phyloP scores from a whole-genome alignment of 1,284 basidiomycete species.

The Trichosporon asahii region DNA sequence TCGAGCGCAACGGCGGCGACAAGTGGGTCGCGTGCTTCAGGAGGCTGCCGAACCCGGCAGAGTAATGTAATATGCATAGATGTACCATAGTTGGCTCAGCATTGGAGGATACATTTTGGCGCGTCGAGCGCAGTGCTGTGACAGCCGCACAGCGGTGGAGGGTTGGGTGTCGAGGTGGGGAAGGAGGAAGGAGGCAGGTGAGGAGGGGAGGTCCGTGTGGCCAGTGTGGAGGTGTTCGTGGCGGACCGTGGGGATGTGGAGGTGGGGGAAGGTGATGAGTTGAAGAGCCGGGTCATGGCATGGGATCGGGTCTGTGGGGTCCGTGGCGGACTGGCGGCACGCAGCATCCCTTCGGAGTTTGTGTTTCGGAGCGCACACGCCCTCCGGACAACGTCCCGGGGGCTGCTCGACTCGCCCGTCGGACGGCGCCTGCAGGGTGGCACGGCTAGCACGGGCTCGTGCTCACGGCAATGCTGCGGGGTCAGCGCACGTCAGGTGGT shows the following conservation, averaged over 20 bases:
- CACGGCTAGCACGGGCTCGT: not conserved
- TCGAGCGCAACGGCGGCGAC: conserved; percentile 82
- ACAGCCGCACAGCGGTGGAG: not conserved
- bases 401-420: not conserved
- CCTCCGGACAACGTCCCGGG: too few relatives aligned
- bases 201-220: not conserved
- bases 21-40: conserved; percentile 61
- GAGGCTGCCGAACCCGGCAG: conserved; percentile 32
- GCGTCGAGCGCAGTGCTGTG: not conserved
- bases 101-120: not conserved
- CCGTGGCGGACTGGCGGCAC: not conserved
- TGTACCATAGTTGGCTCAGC: conserved; percentile 22
- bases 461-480: not conserved
- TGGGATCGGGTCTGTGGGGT: not conserved
- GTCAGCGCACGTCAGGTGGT: not conserved
- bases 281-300: too few relatives aligned
- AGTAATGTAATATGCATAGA: conserved; percentile 17
- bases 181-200: not conserved
- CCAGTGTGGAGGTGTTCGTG: not conserved
- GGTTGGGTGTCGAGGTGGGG: not conserved
- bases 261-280: not conserved
- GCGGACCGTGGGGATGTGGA: not conserved
- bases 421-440: not conserved
- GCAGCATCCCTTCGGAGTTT: not conserved
- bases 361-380: not conserved